These are phyloP conservation scores for Croton setiger DNA, from an alignment of 441 rosid genomes.

Conservation along the genomic window DNA sequence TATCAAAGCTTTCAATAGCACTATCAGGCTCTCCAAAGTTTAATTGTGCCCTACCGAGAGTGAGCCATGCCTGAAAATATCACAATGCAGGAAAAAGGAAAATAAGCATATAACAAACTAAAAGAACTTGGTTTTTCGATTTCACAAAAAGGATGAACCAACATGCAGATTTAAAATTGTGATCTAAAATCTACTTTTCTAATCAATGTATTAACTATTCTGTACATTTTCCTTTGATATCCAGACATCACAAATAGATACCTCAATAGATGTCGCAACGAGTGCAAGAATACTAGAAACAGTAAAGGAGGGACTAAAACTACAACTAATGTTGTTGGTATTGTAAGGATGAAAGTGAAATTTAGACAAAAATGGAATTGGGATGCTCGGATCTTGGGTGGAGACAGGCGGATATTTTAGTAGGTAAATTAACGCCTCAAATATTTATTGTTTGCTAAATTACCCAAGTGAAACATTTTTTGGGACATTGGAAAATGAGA, in stretches of 20 bases:
- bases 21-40: conserved; percentile 88
- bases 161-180: not conserved
- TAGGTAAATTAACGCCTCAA: no score
- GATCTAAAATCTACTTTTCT: not conserved
- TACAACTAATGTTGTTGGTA: no score
- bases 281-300: not conserved
- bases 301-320: not conserved
- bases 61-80: conserved; percentile 65
- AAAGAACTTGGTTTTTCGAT: not conserved
- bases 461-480: no score
- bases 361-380: no score
- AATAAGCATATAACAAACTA: not conserved
- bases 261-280: not conserved
- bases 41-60: conserved; percentile 89
- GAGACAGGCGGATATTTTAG: no score
- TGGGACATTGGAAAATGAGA: no score
- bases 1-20: conserved; percentile 69
- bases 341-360: no score
- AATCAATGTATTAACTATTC: not conserved
- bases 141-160: not conserved
- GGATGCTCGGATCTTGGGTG: no score
- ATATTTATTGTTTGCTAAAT: no score
- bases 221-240: not conserved
- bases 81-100: not conserved
- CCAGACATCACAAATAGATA: not conserved